phyloP scores from a whole-genome alignment of 140 eudicot species.

The Anethum foeniculum region DNA sequence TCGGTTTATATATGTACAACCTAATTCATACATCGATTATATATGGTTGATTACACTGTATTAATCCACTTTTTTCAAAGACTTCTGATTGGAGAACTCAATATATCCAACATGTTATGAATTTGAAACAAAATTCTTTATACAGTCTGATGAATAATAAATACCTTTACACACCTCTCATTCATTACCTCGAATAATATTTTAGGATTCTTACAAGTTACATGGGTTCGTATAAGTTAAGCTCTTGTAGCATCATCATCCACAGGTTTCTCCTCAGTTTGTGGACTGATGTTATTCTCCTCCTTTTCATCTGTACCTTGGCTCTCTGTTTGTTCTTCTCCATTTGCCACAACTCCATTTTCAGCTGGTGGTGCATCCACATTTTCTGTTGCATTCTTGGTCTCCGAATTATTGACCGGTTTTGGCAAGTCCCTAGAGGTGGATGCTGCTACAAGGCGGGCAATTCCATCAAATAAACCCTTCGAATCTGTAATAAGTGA shows the following conservation, averaged over 20 bases:
- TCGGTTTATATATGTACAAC: no score
- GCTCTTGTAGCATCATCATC: constrained; percentile 21
- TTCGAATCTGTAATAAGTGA: constrained; percentile 68
- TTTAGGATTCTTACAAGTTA: background rate
- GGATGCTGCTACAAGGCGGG: constrained; percentile 59
- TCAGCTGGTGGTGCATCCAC: constrained; percentile 39
- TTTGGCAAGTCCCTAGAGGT: constrained; percentile 52
- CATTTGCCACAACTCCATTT: constrained; percentile 41
- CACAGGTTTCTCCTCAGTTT: constrained; percentile 25
- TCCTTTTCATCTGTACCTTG: constrained; percentile 29
- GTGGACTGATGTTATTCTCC: background rate
- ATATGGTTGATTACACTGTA: background rate
- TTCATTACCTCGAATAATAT: background rate
- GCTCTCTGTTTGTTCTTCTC: constrained; percentile 38
- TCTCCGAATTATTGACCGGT: constrained; percentile 36
- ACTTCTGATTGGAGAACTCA: background rate
- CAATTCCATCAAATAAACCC: constrained; percentile 59
- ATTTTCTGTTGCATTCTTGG: constrained; percentile 39
- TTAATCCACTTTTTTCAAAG: background rate
- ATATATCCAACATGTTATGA: background rate
- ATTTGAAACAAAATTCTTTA: constrained; percentile 1
- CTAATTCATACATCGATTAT: background rate
- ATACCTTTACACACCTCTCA: background rate
- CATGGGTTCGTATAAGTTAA: background rate
- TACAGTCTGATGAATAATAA: background rate